Conservation (phyloP, 2,329 filamentous ascomycete genomes). For the Aspergillus sp. region DNA sequence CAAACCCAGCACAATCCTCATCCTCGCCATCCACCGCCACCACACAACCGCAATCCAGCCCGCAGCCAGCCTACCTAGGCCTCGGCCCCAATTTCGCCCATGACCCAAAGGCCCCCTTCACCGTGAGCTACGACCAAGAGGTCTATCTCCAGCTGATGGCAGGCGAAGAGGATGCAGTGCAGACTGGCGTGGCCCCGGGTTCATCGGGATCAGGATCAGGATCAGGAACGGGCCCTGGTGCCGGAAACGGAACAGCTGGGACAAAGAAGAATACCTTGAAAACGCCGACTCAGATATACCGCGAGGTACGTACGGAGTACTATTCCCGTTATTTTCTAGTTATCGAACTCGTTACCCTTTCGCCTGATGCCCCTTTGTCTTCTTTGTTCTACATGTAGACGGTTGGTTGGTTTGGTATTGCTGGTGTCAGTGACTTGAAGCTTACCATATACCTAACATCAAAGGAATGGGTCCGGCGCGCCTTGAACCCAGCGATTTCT, state of each 20-base stretch:
- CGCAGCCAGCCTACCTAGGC: conserved; percentile 48
- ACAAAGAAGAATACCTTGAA: conserved; percentile 17
- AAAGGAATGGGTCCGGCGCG: conserved; percentile 29
- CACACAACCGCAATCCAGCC: background rate
- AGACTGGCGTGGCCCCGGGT: background rate
- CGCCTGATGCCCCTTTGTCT: background rate
- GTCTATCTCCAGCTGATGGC: conserved; percentile 30
- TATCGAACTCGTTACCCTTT: too few relatives aligned
- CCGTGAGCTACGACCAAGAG: conserved; percentile 34
- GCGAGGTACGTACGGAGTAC: conserved; percentile 22
- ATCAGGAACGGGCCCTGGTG: conserved; percentile 5
- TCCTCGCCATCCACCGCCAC: background rate
- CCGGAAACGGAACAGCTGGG: background rate
- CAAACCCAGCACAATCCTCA: background rate
- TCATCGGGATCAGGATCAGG: background rate
- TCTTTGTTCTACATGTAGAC: background rate
- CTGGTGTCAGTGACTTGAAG: background rate
- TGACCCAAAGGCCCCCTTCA: conserved; percentile 11
- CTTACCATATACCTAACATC: background rate
- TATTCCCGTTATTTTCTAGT: background rate
- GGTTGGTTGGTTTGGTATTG: too few relatives aligned
- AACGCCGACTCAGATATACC: conserved; percentile 32
- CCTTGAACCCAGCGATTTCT: conserved; percentile 29
- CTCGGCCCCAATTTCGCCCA: conserved; percentile 36
- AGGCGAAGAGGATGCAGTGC: conserved; percentile 12